Evolutionary conservation across 1,284 basidiomycete species (phyloP), one percentile per base, ranked within the genome.

Genomic region (Tranzscheliella williamsii): DNA sequence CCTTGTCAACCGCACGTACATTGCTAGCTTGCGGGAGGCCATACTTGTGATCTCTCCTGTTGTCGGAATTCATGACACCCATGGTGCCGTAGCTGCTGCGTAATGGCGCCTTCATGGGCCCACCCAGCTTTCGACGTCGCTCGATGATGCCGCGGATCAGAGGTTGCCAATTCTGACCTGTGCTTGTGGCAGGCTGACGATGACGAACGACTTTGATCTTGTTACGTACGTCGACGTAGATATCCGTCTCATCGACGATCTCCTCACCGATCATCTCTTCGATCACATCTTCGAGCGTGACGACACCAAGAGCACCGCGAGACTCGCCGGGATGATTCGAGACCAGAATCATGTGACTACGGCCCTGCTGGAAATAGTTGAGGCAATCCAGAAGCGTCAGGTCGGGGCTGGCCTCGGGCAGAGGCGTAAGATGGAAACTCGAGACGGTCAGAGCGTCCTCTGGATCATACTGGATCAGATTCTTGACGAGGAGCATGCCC

Each of bases 401-500:
- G 17, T 86, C 84, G 1, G 90, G 89, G 38, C 61, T 82, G 6
- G 92, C 92, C 80, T 98, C 93, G 0, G 94, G 94, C 3, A 97
- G 79, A n/a, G 93, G 89, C 0, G 75, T 78, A 32, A 81, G 67
- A 21, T 75, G 69, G 71, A 80, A 79, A 36, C 70, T 71, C n/a
- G 78, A 87, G 0, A 94, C 89, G 2, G 87, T 87, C 53, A 85
- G 83, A 2, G 83, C 84, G 74, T 88, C 83, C 16, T 88, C 84
- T 0, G 92, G 91, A 77, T 96, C 92, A 75, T 97, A 97, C 1
- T 85, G 84, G 42, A 96, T 85, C 30, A 98, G 85, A 87, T 91
- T 68, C 54, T 78, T 78, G 50, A 78, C 75, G 2, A 96, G 84
- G 3, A 98, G 82, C 66, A 96, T 84, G 0, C 94, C 94, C 12